Percentiles rank a stretch among this genome's conserved stretches.
Evolutionary conservation across 2,329 filamentous ascomycete genomes (phyloP).

Genomic region (Penicillium sp.): DNA sequence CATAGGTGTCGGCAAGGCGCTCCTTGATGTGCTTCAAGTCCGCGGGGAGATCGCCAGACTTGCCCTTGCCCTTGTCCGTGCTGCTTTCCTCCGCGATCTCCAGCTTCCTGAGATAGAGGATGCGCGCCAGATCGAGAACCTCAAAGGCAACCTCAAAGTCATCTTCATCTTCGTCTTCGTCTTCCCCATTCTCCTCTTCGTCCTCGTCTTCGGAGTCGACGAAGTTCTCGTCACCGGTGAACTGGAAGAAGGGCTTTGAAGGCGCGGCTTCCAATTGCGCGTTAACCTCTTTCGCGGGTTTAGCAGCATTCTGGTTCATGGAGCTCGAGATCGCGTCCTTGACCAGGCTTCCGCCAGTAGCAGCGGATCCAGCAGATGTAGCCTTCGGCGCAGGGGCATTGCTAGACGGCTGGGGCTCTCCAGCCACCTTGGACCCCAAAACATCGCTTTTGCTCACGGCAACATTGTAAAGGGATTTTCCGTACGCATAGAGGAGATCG

Average conservation of each 20-base stretch:
- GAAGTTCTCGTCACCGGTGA: constrained; percentile 93
- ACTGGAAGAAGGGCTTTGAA: constrained; percentile 78
- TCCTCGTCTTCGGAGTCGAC: constrained; percentile 72
- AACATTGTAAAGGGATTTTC: constrained; percentile 90
- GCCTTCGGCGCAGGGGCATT: constrained; percentile 50
- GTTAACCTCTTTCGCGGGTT: constrained; percentile 26
- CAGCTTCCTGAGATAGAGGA: constrained; percentile 64
- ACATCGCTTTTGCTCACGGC: constrained; percentile 95
- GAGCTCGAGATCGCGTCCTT: constrained; percentile 37
- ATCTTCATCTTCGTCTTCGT: constrained; percentile 65
- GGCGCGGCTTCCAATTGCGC: constrained; percentile 30
- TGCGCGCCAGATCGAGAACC: constrained; percentile 66
- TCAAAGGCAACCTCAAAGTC: constrained; percentile 70
- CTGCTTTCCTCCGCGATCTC: constrained; percentile 53
- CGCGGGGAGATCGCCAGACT: constrained; percentile 49
- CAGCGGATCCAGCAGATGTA: constrained; percentile 30
- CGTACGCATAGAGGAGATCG: constrained; percentile 92
- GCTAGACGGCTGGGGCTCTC: constrained; percentile 59
- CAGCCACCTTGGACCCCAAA: constrained; percentile 77
- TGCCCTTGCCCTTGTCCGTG: constrained; percentile 51
- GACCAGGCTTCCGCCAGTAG: constrained; percentile 31
- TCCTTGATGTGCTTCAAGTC: constrained; percentile 72
- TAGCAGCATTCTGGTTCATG: constrained; percentile 23
- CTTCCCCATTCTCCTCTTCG: constrained; percentile 51
- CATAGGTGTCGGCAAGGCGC: constrained; percentile 88